phyloP scores from a whole-genome alignment of 352 stramenopile species.

The Pythium pyrilobum region DNA sequence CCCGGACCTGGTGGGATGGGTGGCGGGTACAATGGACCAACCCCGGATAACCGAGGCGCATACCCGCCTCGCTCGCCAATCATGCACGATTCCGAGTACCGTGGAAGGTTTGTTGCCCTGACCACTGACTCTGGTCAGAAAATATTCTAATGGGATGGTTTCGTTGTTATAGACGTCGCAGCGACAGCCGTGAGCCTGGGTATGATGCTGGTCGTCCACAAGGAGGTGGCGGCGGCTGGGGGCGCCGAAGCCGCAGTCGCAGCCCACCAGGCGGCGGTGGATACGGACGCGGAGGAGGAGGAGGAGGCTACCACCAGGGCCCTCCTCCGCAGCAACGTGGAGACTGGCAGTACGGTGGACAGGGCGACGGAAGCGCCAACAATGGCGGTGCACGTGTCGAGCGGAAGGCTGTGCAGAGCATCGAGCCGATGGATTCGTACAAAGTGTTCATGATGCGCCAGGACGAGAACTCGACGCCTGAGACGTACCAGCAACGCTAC shows the following conservation, averaged over 20 bases:
- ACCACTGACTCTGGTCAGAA: not conserved
- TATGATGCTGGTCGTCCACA: constrained; percentile 19
- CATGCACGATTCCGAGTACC: constrained; percentile 17
- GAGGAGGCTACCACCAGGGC: constrained; percentile 7
- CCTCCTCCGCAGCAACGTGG: constrained; percentile 11
- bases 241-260: constrained; percentile 29
- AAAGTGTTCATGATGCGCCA: constrained; percentile 89
- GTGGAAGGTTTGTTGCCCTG: constrained; percentile 12
- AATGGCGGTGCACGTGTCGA: constrained; percentile 17
- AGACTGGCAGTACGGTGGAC: constrained; percentile 3
- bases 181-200: constrained; percentile 21
- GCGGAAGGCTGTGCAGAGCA: constrained; percentile 32
- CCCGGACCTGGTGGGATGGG: constrained; percentile 4
- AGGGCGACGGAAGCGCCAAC: not conserved
- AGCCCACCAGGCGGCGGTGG: constrained; percentile 22
- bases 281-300: constrained; percentile 6
- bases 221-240: constrained; percentile 16
- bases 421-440: constrained; percentile 78
- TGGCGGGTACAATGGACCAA: constrained; percentile 26
- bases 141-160: not conserved
- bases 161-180: constrained; percentile 3
- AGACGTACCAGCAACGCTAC: constrained; percentile 83
- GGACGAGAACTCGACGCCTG: constrained; percentile 68
- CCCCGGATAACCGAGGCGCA: constrained; percentile 21
- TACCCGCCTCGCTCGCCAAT: constrained; percentile 14